Evolutionary conservation across 2,329 filamentous ascomycete species (phyloP), one percentile per base, ranked within the genome.

Genomic region (Diaporthe caulivora): DNA sequence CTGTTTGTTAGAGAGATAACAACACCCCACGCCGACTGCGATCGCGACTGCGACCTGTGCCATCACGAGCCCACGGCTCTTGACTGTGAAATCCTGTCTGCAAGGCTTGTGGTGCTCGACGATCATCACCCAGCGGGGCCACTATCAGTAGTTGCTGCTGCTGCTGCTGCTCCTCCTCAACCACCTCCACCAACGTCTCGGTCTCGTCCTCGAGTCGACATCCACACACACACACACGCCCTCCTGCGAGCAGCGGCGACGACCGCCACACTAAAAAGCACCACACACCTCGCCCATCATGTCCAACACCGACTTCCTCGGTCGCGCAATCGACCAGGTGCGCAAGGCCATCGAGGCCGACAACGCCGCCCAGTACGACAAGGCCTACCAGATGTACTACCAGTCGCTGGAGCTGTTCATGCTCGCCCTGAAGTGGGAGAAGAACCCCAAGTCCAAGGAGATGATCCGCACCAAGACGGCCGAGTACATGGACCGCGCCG

Each of bases 401-500:
- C 92, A 95, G 78, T 93, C 96, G 68, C 93, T 99, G 78, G 96
- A 99, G 85, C 91, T 98, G 73, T 99, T 98, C 88, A 98, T 99
- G 94, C 93, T 98, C 75, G 97, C 97, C 44, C 89, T 99, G 75
- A 99, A 99, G 88, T 99, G 96, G 96, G 97, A 99, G 87, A 99
- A 98, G 90, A 98, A 98, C 86, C 92, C 94, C 76, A 96, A 95
- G 79, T 95, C 95, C 76, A 98, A 98, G 87, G 95, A 97, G 82
- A 97, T 98, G 90, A 98, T 99, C 83, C 93, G 97, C 78, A 92
- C 94, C 79, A 98, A 98, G 87, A 95, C 95, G 26, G 94, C 89
- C 79, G 96, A 98, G 82, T 99, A 99, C 88, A 98, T 99, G 93
- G 96, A 98, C 85, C 94, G 97, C 76, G 97, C 97, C 76, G 97